Evolutionary conservation across 495 filamentous ascomycete genomes (phyloP).

Genomic region (Daldinia decipiens): DNA sequence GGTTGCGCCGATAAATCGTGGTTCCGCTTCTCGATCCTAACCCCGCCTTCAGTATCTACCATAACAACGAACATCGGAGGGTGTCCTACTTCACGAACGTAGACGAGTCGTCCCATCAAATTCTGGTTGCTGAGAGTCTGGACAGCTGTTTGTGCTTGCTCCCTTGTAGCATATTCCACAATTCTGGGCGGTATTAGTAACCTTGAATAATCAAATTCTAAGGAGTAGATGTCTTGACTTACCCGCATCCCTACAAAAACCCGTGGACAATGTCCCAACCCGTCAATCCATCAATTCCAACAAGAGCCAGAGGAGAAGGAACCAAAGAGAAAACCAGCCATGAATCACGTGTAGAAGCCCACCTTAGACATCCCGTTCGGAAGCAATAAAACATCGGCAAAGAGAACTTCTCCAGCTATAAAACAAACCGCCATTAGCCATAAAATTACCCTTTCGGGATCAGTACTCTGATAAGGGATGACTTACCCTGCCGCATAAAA

Average conservation of each 20-base stretch:
- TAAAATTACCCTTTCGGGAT: not conserved
- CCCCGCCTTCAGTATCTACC: conserved; percentile 37
- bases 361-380: conserved; percentile 99
- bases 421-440: conserved; percentile 14
- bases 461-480: not conserved
- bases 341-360: conserved; percentile 90
- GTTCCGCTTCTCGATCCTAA: conserved; percentile 94
- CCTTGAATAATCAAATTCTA: not conserved
- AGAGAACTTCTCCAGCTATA: conserved; percentile 97
- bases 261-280: conserved; percentile 91
- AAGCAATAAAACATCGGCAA: conserved; percentile 99
- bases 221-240: conserved; percentile 56
- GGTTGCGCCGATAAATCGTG: conserved; percentile 83
- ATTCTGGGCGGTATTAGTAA: conserved; percentile 68
- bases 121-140: conserved; percentile 98
- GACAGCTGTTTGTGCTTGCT: conserved; percentile 98
- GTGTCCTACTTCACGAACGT: conserved; percentile 89
- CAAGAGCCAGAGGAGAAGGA: conserved; percentile 76
- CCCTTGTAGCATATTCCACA: conserved; percentile 99
- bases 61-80: conserved; percentile 18
- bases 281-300: conserved; percentile 99
- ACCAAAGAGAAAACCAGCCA: conserved; percentile 80
- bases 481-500: conserved; percentile 99
- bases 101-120: conserved; percentile 96
- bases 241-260: conserved; percentile 99